Evolutionary conservation across 2,329 filamentous ascomycete species (phyloP), one percentile per base, ranked within the genome.

Genomic region (Calonectria pteridis): DNA sequence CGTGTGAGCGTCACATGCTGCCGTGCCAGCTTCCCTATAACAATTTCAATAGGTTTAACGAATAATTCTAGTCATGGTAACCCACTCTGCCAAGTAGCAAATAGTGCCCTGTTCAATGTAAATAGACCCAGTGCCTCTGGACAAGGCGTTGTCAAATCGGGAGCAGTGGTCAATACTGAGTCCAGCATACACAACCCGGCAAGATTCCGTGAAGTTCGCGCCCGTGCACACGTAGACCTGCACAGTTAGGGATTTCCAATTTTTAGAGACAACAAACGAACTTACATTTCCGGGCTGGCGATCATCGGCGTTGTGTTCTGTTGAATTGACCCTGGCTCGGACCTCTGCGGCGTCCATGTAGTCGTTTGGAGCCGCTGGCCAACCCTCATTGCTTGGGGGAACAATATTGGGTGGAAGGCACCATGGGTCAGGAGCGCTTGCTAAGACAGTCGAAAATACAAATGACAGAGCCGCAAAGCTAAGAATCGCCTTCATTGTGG

Each of bases 81-180:
- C 55, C 3, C 26, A 62, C 55, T 40, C 23, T 40, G 55, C 55
- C 18, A 62, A 62, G 16, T 62, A 62, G 23, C 55, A 62, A 40
- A 62, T 62, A 10, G 55, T 62, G 4, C 55, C 55, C 20, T 26
- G 10, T 62, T 62, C 55, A 7, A 62, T 62, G 9, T 28, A 62
- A 7, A 62, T 28, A 9, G 55, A 62, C 3, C 55, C 55, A 16
- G 55, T 6, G 6, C 55, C 33, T 9, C 55, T 10, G 16, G 2
- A 62, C 26, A 62, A 20, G 6, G 55, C 55, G n/a, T 62, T 62
- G 16, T 62, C 55, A 6, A 62, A 5, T 16, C 55, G 37, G 14
- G 55, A 62, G 16, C 55, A 62, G 35, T 62, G 55, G n/a, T 62
- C 55, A 11, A 62, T 62, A 20, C 55, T 62, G 13, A 62, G 35